Evolutionary conservation across 495 filamentous ascomycete genomes (phyloP).

Genomic region (Amniculicola lignicola): DNA sequence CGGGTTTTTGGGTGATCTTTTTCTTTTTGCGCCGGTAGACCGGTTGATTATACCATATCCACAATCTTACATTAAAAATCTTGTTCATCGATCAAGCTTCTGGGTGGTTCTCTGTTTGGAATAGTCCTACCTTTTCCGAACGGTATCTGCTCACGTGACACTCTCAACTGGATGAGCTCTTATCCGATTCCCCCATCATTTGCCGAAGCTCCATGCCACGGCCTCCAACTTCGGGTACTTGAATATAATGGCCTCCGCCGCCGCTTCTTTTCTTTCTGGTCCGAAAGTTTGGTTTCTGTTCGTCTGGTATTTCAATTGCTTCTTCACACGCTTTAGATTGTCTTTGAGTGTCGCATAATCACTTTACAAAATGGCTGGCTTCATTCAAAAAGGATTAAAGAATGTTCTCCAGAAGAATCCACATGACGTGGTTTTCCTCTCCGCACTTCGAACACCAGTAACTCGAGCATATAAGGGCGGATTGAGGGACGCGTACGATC

Average conservation of each 20-base stretch:
- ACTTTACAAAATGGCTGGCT: slow-evolving; percentile 48
- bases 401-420: slow-evolving; percentile 78
- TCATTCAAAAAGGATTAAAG: slow-evolving; percentile 62
- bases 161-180: slow-evolving; percentile 4
- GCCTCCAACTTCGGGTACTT: neutral
- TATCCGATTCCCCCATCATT: slow-evolving; percentile 18
- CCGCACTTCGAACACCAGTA: slow-evolving; percentile 44
- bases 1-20: too few relatives aligned
- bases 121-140: neutral
- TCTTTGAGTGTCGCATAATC: neutral
- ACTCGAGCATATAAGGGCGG: slow-evolving; percentile 55
- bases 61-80: neutral
- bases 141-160: too few relatives aligned
- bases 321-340: too few relatives aligned
- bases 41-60: slow-evolving; percentile 13
- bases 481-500: slow-evolving; percentile 85
- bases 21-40: neutral
- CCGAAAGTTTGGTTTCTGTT: slow-evolving; percentile 1
- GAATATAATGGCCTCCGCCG: neutral
- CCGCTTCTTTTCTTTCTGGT: slow-evolving; percentile 1
- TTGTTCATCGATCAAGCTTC: neutral
- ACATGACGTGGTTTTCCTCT: slow-evolving; percentile 73
- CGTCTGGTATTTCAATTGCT: slow-evolving; percentile 4
- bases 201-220: slow-evolving; percentile 28
- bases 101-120: neutral